Conservation (phyloP, 1,284 basidiomycete genomes). For the Irpex sp. region DNA sequence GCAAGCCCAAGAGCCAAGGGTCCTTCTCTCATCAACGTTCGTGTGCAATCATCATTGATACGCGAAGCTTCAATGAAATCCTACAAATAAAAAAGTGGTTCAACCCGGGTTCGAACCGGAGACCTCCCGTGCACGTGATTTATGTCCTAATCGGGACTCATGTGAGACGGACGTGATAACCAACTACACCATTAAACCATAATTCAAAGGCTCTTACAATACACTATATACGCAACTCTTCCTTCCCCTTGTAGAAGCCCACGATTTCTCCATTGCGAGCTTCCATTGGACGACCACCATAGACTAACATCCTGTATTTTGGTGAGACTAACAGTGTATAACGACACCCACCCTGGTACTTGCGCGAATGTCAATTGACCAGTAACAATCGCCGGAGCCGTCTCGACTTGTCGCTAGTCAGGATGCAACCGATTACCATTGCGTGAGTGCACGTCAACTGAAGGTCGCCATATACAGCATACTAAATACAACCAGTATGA, state of each 20-base stretch:
- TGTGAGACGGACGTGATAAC: slow-evolving; percentile 32
- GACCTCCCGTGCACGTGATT: slow-evolving; percentile 21
- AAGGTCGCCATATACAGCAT: background rate
- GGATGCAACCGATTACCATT: slow-evolving; percentile 7
- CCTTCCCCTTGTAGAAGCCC: too few species aligned
- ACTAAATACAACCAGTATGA: slow-evolving; percentile 59
- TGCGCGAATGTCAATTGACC: too few species aligned
- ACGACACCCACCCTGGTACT: too few species aligned
- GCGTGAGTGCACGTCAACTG: slow-evolving; percentile 1
- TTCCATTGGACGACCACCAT: too few species aligned
- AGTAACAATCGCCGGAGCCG: too few species aligned
- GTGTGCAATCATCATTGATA: background rate
- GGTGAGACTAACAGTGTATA: too few species aligned
- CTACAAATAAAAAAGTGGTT: slow-evolving; percentile 15
- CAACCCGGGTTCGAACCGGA: slow-evolving; percentile 26
- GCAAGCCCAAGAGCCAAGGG: background rate
- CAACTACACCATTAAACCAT: slow-evolving; percentile 29
- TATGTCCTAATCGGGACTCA: background rate
- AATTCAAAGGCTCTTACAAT: background rate
- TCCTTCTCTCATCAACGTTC: background rate
- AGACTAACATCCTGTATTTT: too few species aligned
- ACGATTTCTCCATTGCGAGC: too few species aligned
- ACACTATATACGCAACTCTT: background rate
- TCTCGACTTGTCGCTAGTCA: too few species aligned
- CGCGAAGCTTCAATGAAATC: background rate